A percentile compares a stretch with the other conserved stretches of the same genome.
phyloP scores from a whole-genome alignment of 176 grass and related monocot species.

The Rhynchospora breviuscula region DNA sequence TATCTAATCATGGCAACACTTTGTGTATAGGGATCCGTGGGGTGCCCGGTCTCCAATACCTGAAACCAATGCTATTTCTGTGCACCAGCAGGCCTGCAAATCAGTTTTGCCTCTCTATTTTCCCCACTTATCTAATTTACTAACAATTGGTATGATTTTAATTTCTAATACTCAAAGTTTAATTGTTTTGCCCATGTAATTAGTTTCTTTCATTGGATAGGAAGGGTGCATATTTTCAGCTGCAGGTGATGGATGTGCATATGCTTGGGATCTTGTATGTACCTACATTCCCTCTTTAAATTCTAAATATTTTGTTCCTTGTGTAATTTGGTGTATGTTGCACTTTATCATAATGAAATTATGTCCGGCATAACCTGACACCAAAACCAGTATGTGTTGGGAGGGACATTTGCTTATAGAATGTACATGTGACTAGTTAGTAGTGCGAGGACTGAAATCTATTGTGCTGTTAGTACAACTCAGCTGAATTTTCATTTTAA shows the following conservation, averaged over 20 bases:
- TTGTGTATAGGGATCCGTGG: constrained; percentile 55
- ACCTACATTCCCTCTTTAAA: constrained; percentile 1
- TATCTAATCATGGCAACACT: background rate
- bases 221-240: constrained; percentile 84
- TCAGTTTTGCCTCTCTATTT: background rate
- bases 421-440: background rate
- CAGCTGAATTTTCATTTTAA: background rate
- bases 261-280: constrained; percentile 97
- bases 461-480: background rate
- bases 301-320: background rate
- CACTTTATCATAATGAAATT: background rate
- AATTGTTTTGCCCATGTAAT: background rate
- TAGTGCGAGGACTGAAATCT: background rate
- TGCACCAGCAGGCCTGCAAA: constrained; percentile 54
- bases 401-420: background rate
- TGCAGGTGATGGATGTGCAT: constrained; percentile 82
- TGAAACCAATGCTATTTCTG: constrained; percentile 84
- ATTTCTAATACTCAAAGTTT: background rate
- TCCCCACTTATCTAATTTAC: background rate
- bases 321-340: background rate
- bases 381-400: background rate
- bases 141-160: background rate
- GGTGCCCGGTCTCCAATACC: constrained; percentile 76
- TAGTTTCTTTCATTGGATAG: constrained; percentile 33
- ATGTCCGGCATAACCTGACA: background rate